phyloP scores from a whole-genome alignment of 805 yeast species.

The Ogataea haglerorum region DNA sequence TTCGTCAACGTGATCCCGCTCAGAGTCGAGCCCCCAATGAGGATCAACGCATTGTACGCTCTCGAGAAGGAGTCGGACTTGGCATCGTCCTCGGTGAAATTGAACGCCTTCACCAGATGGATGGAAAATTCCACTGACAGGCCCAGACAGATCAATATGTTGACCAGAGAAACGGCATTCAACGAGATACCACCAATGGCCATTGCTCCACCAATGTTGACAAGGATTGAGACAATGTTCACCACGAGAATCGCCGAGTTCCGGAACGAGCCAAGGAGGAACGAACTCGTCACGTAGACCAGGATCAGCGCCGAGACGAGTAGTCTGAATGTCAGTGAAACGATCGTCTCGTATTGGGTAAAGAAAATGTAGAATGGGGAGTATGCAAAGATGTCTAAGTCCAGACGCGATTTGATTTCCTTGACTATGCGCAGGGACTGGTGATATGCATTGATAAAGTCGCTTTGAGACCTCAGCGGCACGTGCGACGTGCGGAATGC shows the following conservation, averaged over 20 bases:
- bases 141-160: slow-evolving; percentile 88
- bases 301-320: slow-evolving; percentile 46
- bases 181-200: slow-evolving; percentile 68
- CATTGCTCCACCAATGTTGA: slow-evolving; percentile 80
- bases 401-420: slow-evolving; percentile 43
- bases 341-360: slow-evolving; percentile 76
- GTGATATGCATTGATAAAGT: slow-evolving; percentile 76
- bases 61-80: slow-evolving; percentile 26
- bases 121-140: slow-evolving; percentile 90
- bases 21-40: slow-evolving; percentile 87
- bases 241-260: slow-evolving; percentile 54
- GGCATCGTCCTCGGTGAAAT: slow-evolving; percentile 28
- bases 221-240: slow-evolving; percentile 61
- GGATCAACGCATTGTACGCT: slow-evolving; percentile 58
- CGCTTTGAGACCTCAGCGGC: slow-evolving; percentile 78
- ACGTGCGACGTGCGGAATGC: slow-evolving; percentile 77
- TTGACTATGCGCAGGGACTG: slow-evolving; percentile 65
- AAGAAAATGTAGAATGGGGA: slow-evolving; percentile 92
- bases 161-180: slow-evolving; percentile 88
- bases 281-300: slow-evolving; percentile 50
- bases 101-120: slow-evolving; percentile 79
- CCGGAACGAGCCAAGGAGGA: slow-evolving; percentile 63
- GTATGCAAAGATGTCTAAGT: slow-evolving; percentile 72
- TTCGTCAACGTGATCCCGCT: slow-evolving; percentile 91
- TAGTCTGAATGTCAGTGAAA: slow-evolving; percentile 53